Evolutionary conservation across 179 eudicot genomes (phyloP).

Genomic region (Sideroxylon spinosum): DNA sequence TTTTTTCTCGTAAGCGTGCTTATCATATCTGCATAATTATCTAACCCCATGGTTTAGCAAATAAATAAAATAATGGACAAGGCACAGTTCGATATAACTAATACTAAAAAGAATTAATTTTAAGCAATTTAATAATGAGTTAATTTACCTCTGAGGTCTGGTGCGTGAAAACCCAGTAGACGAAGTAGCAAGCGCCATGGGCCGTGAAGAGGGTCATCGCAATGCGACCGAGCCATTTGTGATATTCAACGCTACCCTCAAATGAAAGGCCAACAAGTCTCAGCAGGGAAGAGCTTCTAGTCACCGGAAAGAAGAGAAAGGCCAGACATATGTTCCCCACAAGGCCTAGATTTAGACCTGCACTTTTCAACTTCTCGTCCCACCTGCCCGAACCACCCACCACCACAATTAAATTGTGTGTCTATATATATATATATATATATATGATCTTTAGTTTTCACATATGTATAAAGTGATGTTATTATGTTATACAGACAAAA

Average conservation of each 20-base stretch:
- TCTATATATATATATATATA: too few relatives aligned
- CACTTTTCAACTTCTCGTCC: conserved; percentile 44
- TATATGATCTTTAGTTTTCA: too few relatives aligned
- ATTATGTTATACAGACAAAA: too few relatives aligned
- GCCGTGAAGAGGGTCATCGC: conserved; percentile 49
- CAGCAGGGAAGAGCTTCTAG: conserved; percentile 57
- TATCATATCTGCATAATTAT: too few relatives aligned
- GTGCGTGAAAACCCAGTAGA: conserved; percentile 48
- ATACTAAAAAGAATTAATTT: neutral
- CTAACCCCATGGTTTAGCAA: too few relatives aligned
- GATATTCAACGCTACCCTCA: conserved; percentile 68
- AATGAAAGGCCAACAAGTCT: conserved; percentile 64
- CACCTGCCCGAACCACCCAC: conserved; percentile 41
- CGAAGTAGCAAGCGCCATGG: conserved; percentile 48
- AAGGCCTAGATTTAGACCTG: conserved; percentile 48
- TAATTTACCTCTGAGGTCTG: conserved; percentile 37
- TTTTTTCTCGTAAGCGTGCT: too few relatives aligned
- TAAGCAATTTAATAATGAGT: too few relatives aligned
- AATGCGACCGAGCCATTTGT: conserved; percentile 78
- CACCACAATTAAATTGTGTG: neutral
- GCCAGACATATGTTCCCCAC: conserved; percentile 53
- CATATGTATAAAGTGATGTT: too few relatives aligned
- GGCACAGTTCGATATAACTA: too few relatives aligned
- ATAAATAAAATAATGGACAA: too few relatives aligned
- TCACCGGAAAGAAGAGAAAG: conserved; percentile 74